phyloP scores from a whole-genome alignment of 768 basidiomycete species.

The Termitomyces sp. region DNA sequence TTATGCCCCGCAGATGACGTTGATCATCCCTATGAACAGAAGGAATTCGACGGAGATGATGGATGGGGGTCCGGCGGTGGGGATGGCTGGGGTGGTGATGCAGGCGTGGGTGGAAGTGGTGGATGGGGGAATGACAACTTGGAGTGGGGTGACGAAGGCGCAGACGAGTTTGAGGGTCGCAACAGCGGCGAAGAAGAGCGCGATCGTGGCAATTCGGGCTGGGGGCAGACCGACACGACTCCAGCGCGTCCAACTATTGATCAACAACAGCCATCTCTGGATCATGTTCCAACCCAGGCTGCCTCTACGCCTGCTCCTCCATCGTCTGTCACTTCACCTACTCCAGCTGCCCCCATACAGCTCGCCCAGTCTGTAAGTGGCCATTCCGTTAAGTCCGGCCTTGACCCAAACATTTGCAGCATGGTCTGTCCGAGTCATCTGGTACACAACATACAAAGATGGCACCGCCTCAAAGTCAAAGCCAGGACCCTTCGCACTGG shows the following conservation, averaged over 20 bases:
- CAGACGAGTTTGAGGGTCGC: background rate
- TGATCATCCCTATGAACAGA: background rate
- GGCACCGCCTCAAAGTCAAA: slow-evolving; percentile 12
- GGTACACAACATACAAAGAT: slow-evolving; percentile 9
- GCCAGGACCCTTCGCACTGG: slow-evolving; percentile 6
- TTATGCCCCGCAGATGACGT: background rate
- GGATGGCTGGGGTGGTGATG: slow-evolving; percentile 10
- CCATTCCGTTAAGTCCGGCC: slow-evolving; percentile 4
- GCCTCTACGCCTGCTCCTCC: background rate
- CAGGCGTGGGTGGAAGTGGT: slow-evolving; percentile 11
- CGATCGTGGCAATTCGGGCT: slow-evolving; percentile 7
- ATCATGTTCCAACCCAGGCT: background rate
- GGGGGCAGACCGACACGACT: slow-evolving; percentile 2
- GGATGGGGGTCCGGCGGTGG: slow-evolving; percentile 1
- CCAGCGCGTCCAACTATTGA: slow-evolving; percentile 6
- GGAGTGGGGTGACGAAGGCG: slow-evolving; percentile 7
- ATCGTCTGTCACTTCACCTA: slow-evolving; percentile 3
- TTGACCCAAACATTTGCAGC: slow-evolving; percentile 3
- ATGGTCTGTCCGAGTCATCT: slow-evolving; percentile 14
- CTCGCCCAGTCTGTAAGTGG: slow-evolving; percentile 4
- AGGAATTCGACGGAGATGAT: background rate
- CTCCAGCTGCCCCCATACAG: slow-evolving; percentile 4
- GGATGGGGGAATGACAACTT: slow-evolving; percentile 17
- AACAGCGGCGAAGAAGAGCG: slow-evolving; percentile 7
- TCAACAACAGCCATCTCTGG: slow-evolving; percentile 14